Conservation (phyloP, 306 rosid species). For the Pachyrhizus erosus region DNA sequence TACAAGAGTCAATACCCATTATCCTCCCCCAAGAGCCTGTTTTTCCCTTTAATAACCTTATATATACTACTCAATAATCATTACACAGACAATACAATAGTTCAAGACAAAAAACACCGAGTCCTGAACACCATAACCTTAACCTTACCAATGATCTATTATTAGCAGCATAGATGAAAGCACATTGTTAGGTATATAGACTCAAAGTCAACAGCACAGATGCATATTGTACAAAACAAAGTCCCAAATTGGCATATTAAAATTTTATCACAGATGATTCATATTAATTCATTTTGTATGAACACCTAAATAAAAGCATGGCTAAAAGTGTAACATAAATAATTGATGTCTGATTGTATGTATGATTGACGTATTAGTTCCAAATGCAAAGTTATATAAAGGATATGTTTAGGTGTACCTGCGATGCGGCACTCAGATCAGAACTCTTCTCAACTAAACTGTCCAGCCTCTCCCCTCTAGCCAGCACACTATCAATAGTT, state of each 20-base stretch:
- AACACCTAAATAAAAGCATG: slow-evolving; percentile 6
- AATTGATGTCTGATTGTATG: neutral
- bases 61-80: neutral
- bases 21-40: neutral
- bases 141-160: neutral
- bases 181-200: neutral
- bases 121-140: neutral
- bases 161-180: neutral
- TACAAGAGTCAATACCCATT: neutral
- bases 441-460: slow-evolving; percentile 99
- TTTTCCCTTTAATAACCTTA: neutral
- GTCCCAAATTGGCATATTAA: neutral
- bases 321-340: neutral
- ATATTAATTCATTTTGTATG: neutral
- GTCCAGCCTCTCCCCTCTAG: slow-evolving; percentile 95
- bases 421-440: slow-evolving; percentile 96
- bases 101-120: neutral
- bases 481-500: slow-evolving; percentile 98
- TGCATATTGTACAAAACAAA: neutral
- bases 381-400: slow-evolving; percentile 5
- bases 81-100: neutral
- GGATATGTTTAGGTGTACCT: slow-evolving; percentile 56
- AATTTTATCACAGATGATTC: neutral
- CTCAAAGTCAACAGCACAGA: slow-evolving; percentile 9
- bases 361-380: neutral